Conservation (phyloP, 148 eudicot genomes). For the Nepenthes mirabilis region DNA sequence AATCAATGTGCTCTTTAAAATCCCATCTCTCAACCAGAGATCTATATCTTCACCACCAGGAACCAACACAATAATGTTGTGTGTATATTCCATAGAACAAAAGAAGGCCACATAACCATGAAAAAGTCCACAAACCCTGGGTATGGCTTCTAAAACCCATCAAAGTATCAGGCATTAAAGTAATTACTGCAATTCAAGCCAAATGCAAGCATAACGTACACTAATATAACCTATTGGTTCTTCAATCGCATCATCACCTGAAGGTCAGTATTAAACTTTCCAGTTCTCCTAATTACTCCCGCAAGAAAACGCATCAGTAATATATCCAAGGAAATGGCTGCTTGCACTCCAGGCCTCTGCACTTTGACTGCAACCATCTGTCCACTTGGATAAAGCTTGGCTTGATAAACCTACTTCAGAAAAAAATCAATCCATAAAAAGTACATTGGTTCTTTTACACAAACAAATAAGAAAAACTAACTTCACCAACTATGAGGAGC, state of each 20-base stretch:
- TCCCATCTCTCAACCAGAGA: too few species aligned
- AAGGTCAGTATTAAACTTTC: slow-evolving; percentile 88
- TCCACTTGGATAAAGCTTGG: slow-evolving; percentile 56
- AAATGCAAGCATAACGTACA: too few species aligned
- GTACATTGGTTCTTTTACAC: background rate
- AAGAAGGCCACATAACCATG: too few species aligned
- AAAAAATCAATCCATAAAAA: background rate
- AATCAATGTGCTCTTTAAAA: too few species aligned
- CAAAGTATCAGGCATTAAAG: too few species aligned
- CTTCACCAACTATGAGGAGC: background rate
- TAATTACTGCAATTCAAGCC: too few species aligned
- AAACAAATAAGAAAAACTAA: background rate
- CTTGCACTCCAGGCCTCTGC: slow-evolving; percentile 95
- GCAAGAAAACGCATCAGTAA: slow-evolving; percentile 72
- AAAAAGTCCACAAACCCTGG: too few species aligned
- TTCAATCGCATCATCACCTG: slow-evolving; percentile 35
- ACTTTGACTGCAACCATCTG: slow-evolving; percentile 86
- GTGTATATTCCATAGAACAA: too few species aligned
- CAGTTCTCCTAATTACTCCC: slow-evolving; percentile 56
- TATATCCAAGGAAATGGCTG: slow-evolving; percentile 87
- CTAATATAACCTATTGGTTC: background rate
- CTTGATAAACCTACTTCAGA: slow-evolving; percentile 64
- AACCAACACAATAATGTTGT: too few species aligned
- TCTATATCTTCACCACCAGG: too few species aligned
- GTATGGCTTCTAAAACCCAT: too few species aligned